phyloP scores from a whole-genome alignment of 2,329 filamentous ascomycete species.

The Purpureocillium lavendulum region DNA sequence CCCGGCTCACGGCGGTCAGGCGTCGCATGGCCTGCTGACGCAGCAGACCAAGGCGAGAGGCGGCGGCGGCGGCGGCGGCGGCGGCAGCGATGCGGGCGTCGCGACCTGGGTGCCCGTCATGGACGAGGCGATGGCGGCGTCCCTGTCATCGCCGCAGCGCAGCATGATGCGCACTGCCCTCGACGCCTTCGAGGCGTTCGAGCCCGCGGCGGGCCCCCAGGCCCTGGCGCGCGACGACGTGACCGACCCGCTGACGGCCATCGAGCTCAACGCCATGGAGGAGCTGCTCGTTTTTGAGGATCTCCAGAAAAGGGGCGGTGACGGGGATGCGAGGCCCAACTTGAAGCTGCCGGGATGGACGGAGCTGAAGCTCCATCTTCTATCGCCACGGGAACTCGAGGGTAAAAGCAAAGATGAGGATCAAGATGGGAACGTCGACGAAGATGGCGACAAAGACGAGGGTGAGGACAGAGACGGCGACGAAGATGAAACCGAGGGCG shows the following conservation, averaged over 20 bases:
- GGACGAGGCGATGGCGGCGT: not conserved
- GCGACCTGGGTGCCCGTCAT: not conserved
- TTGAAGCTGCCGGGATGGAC: not conserved
- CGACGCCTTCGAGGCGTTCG: constrained; percentile 5
- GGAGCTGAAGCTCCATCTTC: constrained; percentile 4
- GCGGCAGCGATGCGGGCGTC: too few species aligned
- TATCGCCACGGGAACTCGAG: too few species aligned
- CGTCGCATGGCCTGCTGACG: too few species aligned
- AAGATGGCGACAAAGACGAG: too few species aligned
- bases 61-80: too few species aligned
- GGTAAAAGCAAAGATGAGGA: too few species aligned
- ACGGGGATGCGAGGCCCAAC: not conserved
- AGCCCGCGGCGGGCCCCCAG: not conserved
- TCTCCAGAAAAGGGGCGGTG: not conserved
- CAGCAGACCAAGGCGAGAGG: too few species aligned
- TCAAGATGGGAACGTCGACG: too few species aligned
- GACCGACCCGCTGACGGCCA: not conserved
- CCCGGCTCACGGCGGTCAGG: too few species aligned
- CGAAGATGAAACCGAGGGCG: too few species aligned
- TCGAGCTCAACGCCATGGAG: not conserved
- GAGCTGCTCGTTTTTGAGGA: not conserved
- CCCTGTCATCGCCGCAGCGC: too few species aligned
- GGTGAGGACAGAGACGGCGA: too few species aligned
- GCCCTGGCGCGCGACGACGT: not conserved
- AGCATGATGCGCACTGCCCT: not conserved